Conservation (phyloP, 2,329 filamentous ascomycete genomes). For the Exophiala mesophila region DNA sequence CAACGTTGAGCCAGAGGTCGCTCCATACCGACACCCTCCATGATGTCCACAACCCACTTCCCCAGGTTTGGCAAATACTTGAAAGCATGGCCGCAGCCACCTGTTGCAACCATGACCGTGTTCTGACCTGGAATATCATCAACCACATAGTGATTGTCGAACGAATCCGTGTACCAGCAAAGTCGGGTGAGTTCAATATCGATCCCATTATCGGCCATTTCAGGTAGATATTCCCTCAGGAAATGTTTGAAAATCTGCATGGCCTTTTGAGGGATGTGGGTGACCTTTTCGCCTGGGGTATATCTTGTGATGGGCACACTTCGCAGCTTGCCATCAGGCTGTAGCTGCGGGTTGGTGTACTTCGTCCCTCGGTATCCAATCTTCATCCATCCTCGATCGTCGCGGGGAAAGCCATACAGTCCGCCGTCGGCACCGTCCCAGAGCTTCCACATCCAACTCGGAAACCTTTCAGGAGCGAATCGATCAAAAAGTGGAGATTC, state of each 20-base stretch:
- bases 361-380: slow-evolving; percentile 50
- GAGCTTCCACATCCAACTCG: slow-evolving; percentile 40
- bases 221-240: slow-evolving; percentile 40
- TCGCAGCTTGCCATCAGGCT: slow-evolving; percentile 34
- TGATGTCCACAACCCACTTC: slow-evolving; percentile 49
- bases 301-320: slow-evolving; percentile 41
- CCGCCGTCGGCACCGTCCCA: slow-evolving; percentile 13
- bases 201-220: slow-evolving; percentile 35
- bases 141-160: slow-evolving; percentile 52
- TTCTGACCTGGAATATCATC: slow-evolving; percentile 46
- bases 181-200: slow-evolving; percentile 42
- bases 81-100: slow-evolving; percentile 58
- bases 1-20: slow-evolving; percentile 26
- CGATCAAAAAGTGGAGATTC: slow-evolving; percentile 36
- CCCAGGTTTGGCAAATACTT: slow-evolving; percentile 59
- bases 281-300: slow-evolving; percentile 21
- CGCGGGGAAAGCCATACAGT: slow-evolving; percentile 29
- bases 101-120: slow-evolving; percentile 55
- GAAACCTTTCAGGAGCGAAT: slow-evolving; percentile 43
- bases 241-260: slow-evolving; percentile 32
- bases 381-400: slow-evolving; percentile 43
- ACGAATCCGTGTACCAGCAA: slow-evolving; percentile 56
- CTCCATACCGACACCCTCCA: slow-evolving; percentile 37
- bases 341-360: slow-evolving; percentile 41
- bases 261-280: slow-evolving; percentile 21